A percentile compares a stretch with the other conserved stretches of the same genome.
These are phyloP conservation scores for Begonia masoniana DNA, from an alignment of 306 rosid genomes.

Conservation along the genomic window DNA sequence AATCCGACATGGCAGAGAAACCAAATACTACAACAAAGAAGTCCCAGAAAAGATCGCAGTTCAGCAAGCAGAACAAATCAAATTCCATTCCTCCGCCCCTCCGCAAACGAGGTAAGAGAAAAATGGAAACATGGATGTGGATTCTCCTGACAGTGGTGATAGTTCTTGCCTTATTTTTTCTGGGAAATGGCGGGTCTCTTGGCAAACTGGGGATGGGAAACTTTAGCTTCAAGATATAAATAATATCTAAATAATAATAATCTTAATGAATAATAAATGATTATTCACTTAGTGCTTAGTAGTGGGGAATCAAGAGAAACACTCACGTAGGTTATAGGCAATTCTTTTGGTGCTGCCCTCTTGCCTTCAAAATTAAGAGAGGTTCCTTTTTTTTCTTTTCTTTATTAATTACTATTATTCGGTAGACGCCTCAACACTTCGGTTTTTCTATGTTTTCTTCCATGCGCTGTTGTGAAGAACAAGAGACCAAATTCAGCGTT, in stretches of 20 bases:
- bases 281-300: conserved; percentile 14
- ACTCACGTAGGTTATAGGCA: conserved; percentile 30
- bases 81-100: conserved; percentile 53
- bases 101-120: conserved; percentile 61
- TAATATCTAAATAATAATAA: conserved; percentile 1
- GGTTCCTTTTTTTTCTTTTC: no score
- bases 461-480: no score
- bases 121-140: conserved; percentile 85
- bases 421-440: no score
- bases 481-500: no score
- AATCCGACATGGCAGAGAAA: conserved; percentile 31
- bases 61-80: conserved; percentile 36
- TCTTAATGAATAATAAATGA: conserved; percentile 2
- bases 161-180: conserved; percentile 28
- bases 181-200: conserved; percentile 31
- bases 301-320: conserved; percentile 8
- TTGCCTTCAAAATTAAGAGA: conserved; percentile 8
- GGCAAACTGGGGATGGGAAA: conserved; percentile 22
- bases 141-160: conserved; percentile 17
- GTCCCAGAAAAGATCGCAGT: conserved; percentile 38
- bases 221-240: conserved; percentile 19
- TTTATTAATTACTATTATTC: no score
- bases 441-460: no score
- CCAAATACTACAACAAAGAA: conserved; percentile 16
- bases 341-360: conserved; percentile 30